These are phyloP conservation scores for Draba incana DNA, from an alignment of 345 rosid genomes.

Conservation along the genomic window DNA sequence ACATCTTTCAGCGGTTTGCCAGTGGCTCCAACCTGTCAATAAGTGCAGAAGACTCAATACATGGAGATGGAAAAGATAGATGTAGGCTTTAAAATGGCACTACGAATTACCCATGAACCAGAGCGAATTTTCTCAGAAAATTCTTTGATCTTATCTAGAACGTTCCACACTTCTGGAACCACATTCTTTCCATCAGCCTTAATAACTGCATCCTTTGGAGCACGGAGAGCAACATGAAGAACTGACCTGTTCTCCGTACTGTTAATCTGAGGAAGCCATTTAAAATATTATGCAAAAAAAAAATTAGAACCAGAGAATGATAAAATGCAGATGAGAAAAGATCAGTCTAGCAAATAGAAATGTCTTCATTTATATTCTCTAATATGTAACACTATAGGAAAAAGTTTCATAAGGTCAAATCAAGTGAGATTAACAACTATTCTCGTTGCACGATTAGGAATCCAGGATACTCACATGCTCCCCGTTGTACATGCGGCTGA, in stretches of 20 bases:
- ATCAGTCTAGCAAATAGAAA: constrained; percentile 8
- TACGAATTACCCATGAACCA: constrained; percentile 83
- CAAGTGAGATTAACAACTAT: constrained; percentile 18
- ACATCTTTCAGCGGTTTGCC: constrained; percentile 88
- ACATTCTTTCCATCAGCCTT: constrained; percentile 84
- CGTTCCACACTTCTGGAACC: constrained; percentile 90
- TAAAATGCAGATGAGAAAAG: constrained; percentile 2
- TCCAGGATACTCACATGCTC: constrained; percentile 64
- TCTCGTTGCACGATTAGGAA: not conserved
- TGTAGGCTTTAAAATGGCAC: constrained; percentile 9
- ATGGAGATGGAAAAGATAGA: constrained; percentile 16
- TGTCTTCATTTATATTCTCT: not conserved
- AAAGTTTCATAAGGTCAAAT: not conserved
- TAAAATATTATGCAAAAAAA: constrained; percentile 5
- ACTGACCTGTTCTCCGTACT: constrained; percentile 93
- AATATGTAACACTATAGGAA: not conserved
- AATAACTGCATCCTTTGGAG: constrained; percentile 76
- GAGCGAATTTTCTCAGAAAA: constrained; percentile 86
- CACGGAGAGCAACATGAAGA: constrained; percentile 95
- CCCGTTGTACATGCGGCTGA: constrained; percentile 74
- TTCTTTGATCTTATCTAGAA: constrained; percentile 80
- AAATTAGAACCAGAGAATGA: constrained; percentile 4
- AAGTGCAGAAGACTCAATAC: constrained; percentile 33
- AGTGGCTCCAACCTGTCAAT: constrained; percentile 87
- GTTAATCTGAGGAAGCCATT: constrained; percentile 65